Evolutionary conservation across 2,329 filamentous ascomycete species (phyloP).

Genomic region (Exophiala aquamarina): DNA sequence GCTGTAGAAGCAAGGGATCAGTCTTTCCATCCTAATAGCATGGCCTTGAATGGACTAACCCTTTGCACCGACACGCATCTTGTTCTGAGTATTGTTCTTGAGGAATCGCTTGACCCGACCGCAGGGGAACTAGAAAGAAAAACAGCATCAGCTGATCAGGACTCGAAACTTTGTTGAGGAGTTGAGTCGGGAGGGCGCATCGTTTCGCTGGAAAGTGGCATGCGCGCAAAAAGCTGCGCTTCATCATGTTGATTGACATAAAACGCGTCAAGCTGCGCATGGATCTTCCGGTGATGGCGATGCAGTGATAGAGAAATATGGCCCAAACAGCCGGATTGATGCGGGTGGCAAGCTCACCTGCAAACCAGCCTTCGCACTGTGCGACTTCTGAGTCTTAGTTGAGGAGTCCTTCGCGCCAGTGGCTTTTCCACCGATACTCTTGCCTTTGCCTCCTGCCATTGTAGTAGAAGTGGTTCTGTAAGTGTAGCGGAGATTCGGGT

Average conservation of each 20-base stretch:
- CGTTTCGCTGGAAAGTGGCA: too few relatives aligned
- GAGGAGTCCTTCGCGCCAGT: conserved; percentile 75
- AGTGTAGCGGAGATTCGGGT: background rate
- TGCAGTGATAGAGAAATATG: too few relatives aligned
- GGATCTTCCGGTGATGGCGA: too few relatives aligned
- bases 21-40: conserved; percentile 16
- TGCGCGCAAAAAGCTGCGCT: too few relatives aligned
- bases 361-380: conserved; percentile 90
- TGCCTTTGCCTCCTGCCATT: conserved; percentile 91
- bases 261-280: too few relatives aligned
- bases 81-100: conserved; percentile 98
- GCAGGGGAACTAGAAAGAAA: conserved; percentile 80
- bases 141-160: too few relatives aligned
- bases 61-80: conserved; percentile 99
- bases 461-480: conserved; percentile 28
- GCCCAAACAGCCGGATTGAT: too few relatives aligned
- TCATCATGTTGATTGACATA: too few relatives aligned
- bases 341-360: conserved; percentile 66
- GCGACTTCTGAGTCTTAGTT: conserved; percentile 88
- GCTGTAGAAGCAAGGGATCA: conserved; percentile 48
- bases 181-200: too few relatives aligned
- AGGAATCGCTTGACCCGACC: conserved; percentile 99
- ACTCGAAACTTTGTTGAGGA: background rate
- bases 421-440: conserved; percentile 83
- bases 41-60: conserved; percentile 36